Percentiles rank a stretch among this genome's conserved stretches.
Conservation (phyloP, 306 rosid genomes). For the Casuarina cunninghamiana region DNA sequence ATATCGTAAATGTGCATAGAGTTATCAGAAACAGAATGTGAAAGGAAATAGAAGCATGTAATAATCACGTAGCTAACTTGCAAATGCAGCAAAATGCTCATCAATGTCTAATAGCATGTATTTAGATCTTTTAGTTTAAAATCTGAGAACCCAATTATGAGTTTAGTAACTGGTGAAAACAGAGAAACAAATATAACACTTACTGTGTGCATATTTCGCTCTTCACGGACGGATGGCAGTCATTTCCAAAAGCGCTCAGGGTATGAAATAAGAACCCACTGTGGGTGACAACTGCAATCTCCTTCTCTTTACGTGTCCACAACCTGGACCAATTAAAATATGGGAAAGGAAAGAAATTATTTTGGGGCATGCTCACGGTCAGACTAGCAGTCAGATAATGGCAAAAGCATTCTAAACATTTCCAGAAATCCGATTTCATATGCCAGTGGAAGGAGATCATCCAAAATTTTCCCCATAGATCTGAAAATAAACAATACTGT, state of each 20-base stretch:
- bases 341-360: constrained; percentile 1
- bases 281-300: constrained; percentile 84
- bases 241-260: constrained; percentile 74
- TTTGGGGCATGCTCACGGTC: constrained; percentile 5
- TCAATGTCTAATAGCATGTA: neutral
- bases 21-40: neutral
- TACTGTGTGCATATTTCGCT: constrained; percentile 71
- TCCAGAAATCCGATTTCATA: too few species aligned
- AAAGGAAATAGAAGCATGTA: neutral
- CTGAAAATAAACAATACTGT: neutral
- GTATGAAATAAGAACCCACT: constrained; percentile 72
- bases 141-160: neutral
- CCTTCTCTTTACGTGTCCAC: constrained; percentile 91
- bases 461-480: too few species aligned
- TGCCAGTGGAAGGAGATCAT: too few species aligned
- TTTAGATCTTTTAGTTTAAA: neutral
- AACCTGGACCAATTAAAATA: constrained; percentile 52
- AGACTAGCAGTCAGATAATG: constrained; percentile 9
- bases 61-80: neutral
- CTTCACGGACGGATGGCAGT: constrained; percentile 71
- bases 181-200: constrained; percentile 29
- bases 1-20: neutral
- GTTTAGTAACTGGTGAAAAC: neutral
- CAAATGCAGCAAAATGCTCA: neutral
- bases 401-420: neutral